These are phyloP conservation scores for Friedmanniomyces endolithicus DNA, from an alignment of 495 filamentous ascomycete genomes.

Conservation along the genomic window DNA sequence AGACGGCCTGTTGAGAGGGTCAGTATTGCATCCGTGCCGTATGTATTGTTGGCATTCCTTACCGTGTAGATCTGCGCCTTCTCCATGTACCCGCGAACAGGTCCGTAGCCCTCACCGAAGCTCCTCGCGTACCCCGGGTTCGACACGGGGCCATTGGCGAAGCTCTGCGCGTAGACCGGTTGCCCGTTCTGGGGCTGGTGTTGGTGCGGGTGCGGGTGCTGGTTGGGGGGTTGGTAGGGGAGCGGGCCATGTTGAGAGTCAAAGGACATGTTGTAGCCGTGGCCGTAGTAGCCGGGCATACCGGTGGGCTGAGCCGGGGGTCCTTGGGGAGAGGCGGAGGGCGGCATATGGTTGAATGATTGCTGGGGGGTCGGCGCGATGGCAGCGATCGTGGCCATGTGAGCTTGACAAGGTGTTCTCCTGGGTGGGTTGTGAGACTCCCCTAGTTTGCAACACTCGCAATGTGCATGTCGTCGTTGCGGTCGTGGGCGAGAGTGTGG, in stretches of 20 bases:
- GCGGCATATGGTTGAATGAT: slow-evolving; percentile 1
- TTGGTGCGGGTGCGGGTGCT: background rate
- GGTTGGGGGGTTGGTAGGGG: too few species aligned
- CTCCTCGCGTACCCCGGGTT: slow-evolving; percentile 14
- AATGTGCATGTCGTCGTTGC: too few species aligned
- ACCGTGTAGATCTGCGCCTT: slow-evolving; percentile 26
- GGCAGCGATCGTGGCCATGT: slow-evolving; percentile 12
- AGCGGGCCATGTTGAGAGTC: slow-evolving; percentile 1
- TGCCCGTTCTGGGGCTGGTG: background rate
- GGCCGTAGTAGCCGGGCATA: slow-evolving; percentile 8
- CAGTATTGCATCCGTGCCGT: background rate
- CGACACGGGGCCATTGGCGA: slow-evolving; percentile 14
- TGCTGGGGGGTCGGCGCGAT: slow-evolving; percentile 19
- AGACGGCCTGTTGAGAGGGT: slow-evolving; percentile 54
- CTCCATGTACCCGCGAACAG: slow-evolving; percentile 5
- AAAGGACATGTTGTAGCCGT: slow-evolving; percentile 17
- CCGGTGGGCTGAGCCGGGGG: background rate
- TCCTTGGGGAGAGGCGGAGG: background rate
- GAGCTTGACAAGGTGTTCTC: background rate
- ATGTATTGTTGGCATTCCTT: background rate
- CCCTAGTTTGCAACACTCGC: too few species aligned
- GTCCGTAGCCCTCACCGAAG: slow-evolving; percentile 13
- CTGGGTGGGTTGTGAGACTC: too few species aligned
- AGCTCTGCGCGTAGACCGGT: slow-evolving; percentile 9
- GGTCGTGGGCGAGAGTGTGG: too few species aligned